Conservation (phyloP, 768 basidiomycete species). For the Tulasnella calospora region DNA sequence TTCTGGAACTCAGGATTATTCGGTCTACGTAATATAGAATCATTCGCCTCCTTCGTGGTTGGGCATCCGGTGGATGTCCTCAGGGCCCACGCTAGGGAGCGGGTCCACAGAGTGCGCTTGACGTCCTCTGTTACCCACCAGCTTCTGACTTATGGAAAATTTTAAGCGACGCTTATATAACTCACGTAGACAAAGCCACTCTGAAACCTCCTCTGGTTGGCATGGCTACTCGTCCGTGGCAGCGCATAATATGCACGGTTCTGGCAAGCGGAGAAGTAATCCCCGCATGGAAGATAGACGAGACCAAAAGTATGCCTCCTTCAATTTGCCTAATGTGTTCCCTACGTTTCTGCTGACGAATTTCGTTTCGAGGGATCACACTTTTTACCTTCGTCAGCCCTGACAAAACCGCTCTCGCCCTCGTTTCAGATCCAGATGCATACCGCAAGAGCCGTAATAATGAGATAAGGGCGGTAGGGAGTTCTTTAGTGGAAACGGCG, state of each 20-base stretch:
- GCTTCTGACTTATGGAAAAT: background rate
- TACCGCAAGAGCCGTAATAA: background rate
- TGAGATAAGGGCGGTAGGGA: background rate
- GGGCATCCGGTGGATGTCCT: background rate
- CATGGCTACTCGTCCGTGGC: background rate
- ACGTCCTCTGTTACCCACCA: background rate
- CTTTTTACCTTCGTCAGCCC: background rate
- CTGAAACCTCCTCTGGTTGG: background rate
- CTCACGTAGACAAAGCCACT: background rate
- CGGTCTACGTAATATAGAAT: background rate
- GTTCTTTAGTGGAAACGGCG: background rate
- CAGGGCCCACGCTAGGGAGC: background rate
- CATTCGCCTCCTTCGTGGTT: background rate
- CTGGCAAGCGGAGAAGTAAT: background rate
- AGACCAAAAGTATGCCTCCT: background rate
- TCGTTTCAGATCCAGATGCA: background rate
- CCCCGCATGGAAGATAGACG: background rate
- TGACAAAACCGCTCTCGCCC: background rate
- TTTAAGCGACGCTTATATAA: background rate
- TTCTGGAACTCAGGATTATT: background rate
- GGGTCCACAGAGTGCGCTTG: background rate
- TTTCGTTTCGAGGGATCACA: background rate
- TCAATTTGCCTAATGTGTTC: rapidly evolving
- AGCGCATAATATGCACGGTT: background rate
- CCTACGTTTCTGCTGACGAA: background rate